These are phyloP conservation scores for Solanum lignicaule DNA, from an alignment of 257 asterid genomes.

Conservation along the genomic window DNA sequence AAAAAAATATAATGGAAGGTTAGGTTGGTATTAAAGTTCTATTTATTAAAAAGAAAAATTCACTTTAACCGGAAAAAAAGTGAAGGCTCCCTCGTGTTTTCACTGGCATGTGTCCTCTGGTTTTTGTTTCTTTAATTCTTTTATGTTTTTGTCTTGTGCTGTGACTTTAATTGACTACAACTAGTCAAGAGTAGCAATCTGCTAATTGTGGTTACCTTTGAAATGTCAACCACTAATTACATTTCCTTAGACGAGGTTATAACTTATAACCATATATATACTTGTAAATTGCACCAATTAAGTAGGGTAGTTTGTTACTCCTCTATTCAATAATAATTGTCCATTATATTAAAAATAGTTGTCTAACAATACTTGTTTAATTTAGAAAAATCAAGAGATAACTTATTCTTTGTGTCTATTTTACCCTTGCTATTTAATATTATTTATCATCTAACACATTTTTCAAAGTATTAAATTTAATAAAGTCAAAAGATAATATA, in stretches of 20 bases:
- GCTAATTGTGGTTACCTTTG: not conserved
- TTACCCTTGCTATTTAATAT: no score
- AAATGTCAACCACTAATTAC: not conserved
- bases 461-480: no score
- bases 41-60: not conserved
- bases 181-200: not conserved
- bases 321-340: no score
- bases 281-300: not conserved
- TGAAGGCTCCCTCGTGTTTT: not conserved
- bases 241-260: not conserved
- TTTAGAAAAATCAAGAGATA: no score
- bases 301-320: not conserved
- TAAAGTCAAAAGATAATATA: no score
- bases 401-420: no score
- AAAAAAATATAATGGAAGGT: not conserved
- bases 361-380: no score
- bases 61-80: not conserved
- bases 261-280: no score
- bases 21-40: not conserved
- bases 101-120: not conserved
- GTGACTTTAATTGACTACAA: not conserved
- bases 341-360: no score
- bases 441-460: no score
- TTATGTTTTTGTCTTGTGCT: not conserved
- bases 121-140: not conserved